phyloP scores from a whole-genome alignment of 768 basidiomycete genomes.

The Tricholoma sp. region DNA sequence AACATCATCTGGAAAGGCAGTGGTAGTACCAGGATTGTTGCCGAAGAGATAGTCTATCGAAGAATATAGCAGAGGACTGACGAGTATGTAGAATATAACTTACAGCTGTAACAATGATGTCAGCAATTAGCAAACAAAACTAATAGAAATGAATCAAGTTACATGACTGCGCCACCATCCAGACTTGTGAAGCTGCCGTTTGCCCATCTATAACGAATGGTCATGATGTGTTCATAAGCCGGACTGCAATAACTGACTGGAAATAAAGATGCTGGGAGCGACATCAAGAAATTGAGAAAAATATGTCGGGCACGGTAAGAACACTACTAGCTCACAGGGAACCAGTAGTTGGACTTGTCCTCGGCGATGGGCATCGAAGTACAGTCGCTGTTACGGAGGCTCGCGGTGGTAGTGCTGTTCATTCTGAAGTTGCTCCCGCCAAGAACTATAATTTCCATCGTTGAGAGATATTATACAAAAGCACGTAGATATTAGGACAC shows the following conservation, averaged over 20 bases:
- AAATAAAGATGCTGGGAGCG: conserved; percentile 41
- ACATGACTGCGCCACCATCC: conserved; percentile 41
- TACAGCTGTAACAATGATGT: conserved; percentile 21
- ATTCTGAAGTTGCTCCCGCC: conserved; percentile 51
- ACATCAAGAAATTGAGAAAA: background rate
- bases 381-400: conserved; percentile 42
- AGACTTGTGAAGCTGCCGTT: conserved; percentile 43
- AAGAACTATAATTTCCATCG: conserved; percentile 27
- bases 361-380: conserved; percentile 49
- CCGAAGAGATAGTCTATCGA: conserved; percentile 43
- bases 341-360: conserved; percentile 53
- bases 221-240: background rate
- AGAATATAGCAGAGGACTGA: background rate
- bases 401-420: conserved; percentile 29
- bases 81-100: conserved; percentile 1
- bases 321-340: conserved; percentile 31
- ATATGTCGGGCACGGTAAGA: background rate
- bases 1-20: conserved; percentile 52
- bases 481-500: conserved; percentile 1
- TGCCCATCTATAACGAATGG: conserved; percentile 29
- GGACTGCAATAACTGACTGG: conserved; percentile 28
- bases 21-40: conserved; percentile 40
- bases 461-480: background rate
- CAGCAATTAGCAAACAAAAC: background rate
- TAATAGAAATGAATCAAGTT: conserved; percentile 17